Base-by-base conservation (phyloP, 768 basidiomycete genomes). In the Xanthoconium purpureum region DNA sequence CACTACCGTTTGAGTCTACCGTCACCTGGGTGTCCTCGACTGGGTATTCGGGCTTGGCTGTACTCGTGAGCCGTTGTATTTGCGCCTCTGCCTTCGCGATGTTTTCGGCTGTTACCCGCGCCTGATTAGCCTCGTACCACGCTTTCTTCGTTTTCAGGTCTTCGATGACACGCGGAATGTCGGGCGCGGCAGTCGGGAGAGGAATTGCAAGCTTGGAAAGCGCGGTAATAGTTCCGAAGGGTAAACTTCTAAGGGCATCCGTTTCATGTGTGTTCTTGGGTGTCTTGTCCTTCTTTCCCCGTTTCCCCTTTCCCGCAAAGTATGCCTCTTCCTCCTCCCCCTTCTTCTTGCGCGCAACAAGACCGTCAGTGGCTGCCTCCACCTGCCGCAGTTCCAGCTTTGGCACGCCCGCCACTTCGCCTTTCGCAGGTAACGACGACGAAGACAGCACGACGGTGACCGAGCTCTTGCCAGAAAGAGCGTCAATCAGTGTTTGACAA, bases 81-180 rank as follows among this genome's bases (percentile, higher is more conserved):
- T 88, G 82, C 14, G 79, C 80, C 70, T 93, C 88, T 13, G 88
- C 92, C 73, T 89, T 89, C 38, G 85, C 83, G 49, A 94, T 76
- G 63, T 91, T 90, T 66, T 91, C 89, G 6, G 83, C 80, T 3
- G 91, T 93, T 59, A 81, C 83, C 24, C 84, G 84, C 29, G 81
- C 83, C 73, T 95, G 94, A 75, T 98, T 98, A 33, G 91, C 95
- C 70, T 89, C 85, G 66, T 85, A 97, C 94, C 94, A 98, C 24
- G 86, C 80, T 77, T 94, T 94, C 81, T 98, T 99, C 49, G 84
- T 91, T 73, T 89, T 89, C 55, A 99, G 80, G 70, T 97, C 91
- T 66, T 91, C 89, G 54, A 98, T 78, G 46, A 93, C 84, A 51
- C 92, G 89, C 52, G 86, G 81, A 35, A 94, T 80, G 60, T 99